phyloP scores from a whole-genome alignment of 139 green algal genomes.

The Astrephomene gubernaculifera region DNA sequence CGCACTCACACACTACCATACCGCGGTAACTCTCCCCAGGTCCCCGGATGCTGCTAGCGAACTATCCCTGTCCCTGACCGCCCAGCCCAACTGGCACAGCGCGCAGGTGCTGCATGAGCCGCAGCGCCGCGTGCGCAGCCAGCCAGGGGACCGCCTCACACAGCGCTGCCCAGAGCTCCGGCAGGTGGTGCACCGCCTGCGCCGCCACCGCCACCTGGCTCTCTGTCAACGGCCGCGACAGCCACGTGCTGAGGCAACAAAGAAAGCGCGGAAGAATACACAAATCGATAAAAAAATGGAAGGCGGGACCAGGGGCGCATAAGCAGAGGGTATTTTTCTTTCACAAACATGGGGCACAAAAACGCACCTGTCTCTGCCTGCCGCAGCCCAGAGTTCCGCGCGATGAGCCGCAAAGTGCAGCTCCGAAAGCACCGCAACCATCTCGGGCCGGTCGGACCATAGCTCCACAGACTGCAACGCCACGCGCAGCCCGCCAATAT shows the following conservation, averaged over 20 bases:
- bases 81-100: not conserved
- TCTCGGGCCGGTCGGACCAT: slow-evolving; percentile 30
- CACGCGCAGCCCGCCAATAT: not conserved
- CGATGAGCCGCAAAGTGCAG: slow-evolving; percentile 3
- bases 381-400: slow-evolving; percentile 23
- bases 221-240: slow-evolving; percentile 28
- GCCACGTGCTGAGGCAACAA: slow-evolving; percentile 33
- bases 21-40: too few relatives aligned
- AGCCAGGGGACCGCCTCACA: slow-evolving; percentile 43
- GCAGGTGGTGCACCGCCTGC: slow-evolving; percentile 7
- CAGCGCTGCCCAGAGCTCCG: slow-evolving; percentile 37
- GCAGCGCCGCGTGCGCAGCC: slow-evolving; percentile 19
- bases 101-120: slow-evolving; percentile 25
- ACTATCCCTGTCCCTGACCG: not conserved
- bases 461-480: slow-evolving; percentile 26
- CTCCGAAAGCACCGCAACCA: slow-evolving; percentile 1
- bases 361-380: slow-evolving; percentile 31
- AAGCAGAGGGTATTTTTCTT: too few relatives aligned
- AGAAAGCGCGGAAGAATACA: too few relatives aligned
- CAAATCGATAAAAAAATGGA: too few relatives aligned
- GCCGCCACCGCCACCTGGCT: slow-evolving; percentile 13
- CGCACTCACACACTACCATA: too few relatives aligned
- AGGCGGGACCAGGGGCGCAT: too few relatives aligned
- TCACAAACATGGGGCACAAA: not conserved
- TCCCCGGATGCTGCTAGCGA: too few relatives aligned